These are phyloP conservation scores for Barnettozyma hawaiiensis DNA, from an alignment of 1,139 yeast species.

Conservation along the genomic window DNA sequence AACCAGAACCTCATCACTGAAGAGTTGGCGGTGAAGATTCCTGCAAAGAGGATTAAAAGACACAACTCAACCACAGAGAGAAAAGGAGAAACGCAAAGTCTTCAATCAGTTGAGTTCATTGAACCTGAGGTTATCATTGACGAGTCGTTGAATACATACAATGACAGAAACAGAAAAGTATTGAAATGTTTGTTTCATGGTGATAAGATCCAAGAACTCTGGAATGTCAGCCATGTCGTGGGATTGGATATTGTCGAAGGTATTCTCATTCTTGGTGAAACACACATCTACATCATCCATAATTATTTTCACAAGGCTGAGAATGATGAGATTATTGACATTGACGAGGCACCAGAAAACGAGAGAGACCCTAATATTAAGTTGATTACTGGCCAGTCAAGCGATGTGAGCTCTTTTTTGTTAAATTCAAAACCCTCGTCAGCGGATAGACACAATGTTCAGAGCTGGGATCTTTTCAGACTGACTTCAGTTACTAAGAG, in stretches of 20 bases:
- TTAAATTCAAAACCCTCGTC: neutral
- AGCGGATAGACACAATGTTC: slow-evolving; percentile 39
- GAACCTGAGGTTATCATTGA: slow-evolving; percentile 36
- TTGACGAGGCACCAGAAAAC: slow-evolving; percentile 55
- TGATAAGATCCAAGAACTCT: slow-evolving; percentile 64
- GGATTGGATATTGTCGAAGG: slow-evolving; percentile 75
- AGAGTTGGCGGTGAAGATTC: slow-evolving; percentile 14
- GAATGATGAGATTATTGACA: slow-evolving; percentile 56
- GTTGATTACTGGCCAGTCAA: slow-evolving; percentile 40
- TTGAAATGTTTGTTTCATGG: slow-evolving; percentile 61
- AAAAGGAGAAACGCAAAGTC: slow-evolving; percentile 22
- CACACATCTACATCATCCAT: slow-evolving; percentile 60
- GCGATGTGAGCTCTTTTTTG: neutral
- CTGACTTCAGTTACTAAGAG: slow-evolving; percentile 63
- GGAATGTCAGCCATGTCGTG: slow-evolving; percentile 69
- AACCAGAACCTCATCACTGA: slow-evolving; percentile 41
- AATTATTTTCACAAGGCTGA: slow-evolving; percentile 57
- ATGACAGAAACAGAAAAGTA: slow-evolving; percentile 70
- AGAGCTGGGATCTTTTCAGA: slow-evolving; percentile 51
- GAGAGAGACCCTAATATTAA: slow-evolving; percentile 64
- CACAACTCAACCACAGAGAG: slow-evolving; percentile 8
- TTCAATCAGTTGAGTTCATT: slow-evolving; percentile 40
- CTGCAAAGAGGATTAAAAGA: slow-evolving; percentile 8
- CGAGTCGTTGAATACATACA: slow-evolving; percentile 33
- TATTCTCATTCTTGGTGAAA: slow-evolving; percentile 59